Base-by-base conservation (phyloP, 306 rosid genomes). In the Glycine soja region DNA sequence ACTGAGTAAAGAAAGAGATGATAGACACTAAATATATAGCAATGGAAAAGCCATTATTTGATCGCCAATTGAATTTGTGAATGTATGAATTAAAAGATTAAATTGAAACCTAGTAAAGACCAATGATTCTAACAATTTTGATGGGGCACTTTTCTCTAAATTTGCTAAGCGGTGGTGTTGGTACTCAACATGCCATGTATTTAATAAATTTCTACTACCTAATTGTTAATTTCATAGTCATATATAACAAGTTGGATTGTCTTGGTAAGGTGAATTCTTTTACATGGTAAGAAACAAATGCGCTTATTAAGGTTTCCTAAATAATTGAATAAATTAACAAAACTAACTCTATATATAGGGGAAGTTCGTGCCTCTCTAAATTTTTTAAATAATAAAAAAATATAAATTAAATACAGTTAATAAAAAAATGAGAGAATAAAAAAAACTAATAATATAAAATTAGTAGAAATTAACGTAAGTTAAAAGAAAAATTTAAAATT, bases 161-260 rank as follows among this genome's bases (percentile, higher is more conserved):
- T 68, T 69, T 79, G 76, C 47, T 79, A 79, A 57, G n/a, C 57
- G 18, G 7, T 43, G 47, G 10, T 18, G 65, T 11, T 67, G 53
- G 18, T 68, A 68, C 36, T 10, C 32, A 42, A 63, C 7, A 12
- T 34, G 13, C 13, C 70, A 2, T 14, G 46, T 3, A 38, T 36
- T 64, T 64, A 38, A 13, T 64, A 52, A 52, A 8, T 6, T 57
- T 79, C 58, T 70, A 30, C 40, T 1, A 56, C 15, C 3, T 14
- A 1, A 42, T 24, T 11, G 18, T 47, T 75, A 24, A 61, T 77
- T 77, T 38, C 40, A 38, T 38, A 51, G 8, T 34, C 36, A 64
- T 51, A 2, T 51, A 80, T 7, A 47, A 46, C n/a, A n/a, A 46
- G 30, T 18, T 24, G 30, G 30, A 24, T 24, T 47, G 11, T 45